phyloP scores from a whole-genome alignment of 176 grass and related monocot genomes.

The Rhynchospora pubera region DNA sequence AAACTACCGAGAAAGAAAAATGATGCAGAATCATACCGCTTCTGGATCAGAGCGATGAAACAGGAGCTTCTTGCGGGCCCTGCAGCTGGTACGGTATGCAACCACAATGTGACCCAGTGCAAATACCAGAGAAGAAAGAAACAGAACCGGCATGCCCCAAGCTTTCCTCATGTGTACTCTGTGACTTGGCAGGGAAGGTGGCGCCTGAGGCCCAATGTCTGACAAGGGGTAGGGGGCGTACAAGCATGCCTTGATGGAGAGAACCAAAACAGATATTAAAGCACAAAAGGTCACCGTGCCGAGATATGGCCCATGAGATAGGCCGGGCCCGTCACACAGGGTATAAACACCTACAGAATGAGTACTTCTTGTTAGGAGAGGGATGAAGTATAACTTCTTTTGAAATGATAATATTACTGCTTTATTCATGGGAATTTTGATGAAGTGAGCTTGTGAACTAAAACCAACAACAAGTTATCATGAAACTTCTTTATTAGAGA shows the following conservation, averaged over 20 bases:
- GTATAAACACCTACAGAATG: slow-evolving; percentile 65
- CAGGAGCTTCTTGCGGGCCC: slow-evolving; percentile 69
- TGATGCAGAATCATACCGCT: slow-evolving; percentile 34
- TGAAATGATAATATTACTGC: background rate
- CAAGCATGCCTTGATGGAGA: slow-evolving; percentile 68
- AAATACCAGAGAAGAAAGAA: slow-evolving; percentile 83
- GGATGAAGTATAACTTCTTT: background rate
- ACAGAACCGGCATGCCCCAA: slow-evolving; percentile 85
- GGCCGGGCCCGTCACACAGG: slow-evolving; percentile 47
- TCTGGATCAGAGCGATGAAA: slow-evolving; percentile 76
- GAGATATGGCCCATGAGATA: slow-evolving; percentile 76
- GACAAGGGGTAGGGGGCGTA: slow-evolving; percentile 42
- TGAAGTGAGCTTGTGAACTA: background rate
- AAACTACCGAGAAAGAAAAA: background rate
- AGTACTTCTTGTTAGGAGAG: slow-evolving; percentile 5
- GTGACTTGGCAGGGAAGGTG: slow-evolving; percentile 58
- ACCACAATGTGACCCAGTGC: slow-evolving; percentile 80
- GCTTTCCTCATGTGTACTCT: slow-evolving; percentile 50
- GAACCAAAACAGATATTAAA: slow-evolving; percentile 59
- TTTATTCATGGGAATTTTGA: background rate
- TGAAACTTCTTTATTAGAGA: background rate
- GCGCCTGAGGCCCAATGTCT: slow-evolving; percentile 55
- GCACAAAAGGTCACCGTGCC: slow-evolving; percentile 62
- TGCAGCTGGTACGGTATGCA: slow-evolving; percentile 83
- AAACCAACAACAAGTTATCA: background rate